phyloP scores from a whole-genome alignment of 805 yeast species.

The Ogataea pilisensis region DNA sequence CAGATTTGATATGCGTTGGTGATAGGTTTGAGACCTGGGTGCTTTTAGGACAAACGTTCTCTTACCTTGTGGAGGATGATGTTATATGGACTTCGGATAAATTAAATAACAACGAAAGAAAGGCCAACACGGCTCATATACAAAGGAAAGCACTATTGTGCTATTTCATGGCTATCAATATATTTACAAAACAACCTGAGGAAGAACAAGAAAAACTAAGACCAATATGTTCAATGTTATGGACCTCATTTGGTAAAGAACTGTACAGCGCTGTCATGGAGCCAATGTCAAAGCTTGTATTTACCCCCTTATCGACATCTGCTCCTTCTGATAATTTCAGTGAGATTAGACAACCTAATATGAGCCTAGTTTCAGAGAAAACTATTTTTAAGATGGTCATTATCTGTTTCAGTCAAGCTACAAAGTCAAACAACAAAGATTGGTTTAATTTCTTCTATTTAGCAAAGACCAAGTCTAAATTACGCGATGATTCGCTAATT shows the following conservation, averaged over 20 bases:
- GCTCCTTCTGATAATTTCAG: neutral
- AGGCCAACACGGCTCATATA: constrained; percentile 51
- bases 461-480: constrained; percentile 55
- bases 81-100: constrained; percentile 90
- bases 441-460: constrained; percentile 63
- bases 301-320: constrained; percentile 19
- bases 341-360: neutral
- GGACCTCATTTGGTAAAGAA: constrained; percentile 54
- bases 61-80: constrained; percentile 81
- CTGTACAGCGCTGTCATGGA: constrained; percentile 53
- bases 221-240: constrained; percentile 40
- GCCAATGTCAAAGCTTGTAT: constrained; percentile 64
- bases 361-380: constrained; percentile 28
- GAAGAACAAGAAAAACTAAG: constrained; percentile 22
- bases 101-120: constrained; percentile 57
- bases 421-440: constrained; percentile 38
- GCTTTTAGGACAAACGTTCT: constrained; percentile 73
- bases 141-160: constrained; percentile 72
- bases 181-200: constrained; percentile 24
- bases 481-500: constrained; percentile 24
- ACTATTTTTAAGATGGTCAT: constrained; percentile 31
- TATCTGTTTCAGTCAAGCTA: constrained; percentile 45
- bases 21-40: constrained; percentile 83
- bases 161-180: constrained; percentile 66
- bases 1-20: constrained; percentile 65